phyloP scores from a whole-genome alignment of 2,329 filamentous ascomycete species.

The Pleoardoris graminearum region DNA sequence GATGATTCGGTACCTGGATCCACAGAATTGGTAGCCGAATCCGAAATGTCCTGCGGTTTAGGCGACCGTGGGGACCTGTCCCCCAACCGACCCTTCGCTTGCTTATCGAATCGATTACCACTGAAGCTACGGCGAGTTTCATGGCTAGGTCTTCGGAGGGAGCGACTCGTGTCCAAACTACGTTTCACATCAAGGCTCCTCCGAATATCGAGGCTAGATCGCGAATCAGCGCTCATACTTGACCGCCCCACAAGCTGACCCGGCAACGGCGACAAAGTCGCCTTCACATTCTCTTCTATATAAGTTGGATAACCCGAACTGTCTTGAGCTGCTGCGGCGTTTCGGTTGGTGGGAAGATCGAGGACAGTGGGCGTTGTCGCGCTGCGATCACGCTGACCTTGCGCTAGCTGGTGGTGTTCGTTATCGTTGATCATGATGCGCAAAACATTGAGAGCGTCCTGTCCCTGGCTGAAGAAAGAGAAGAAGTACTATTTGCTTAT shows the following conservation, averaged over 20 bases:
- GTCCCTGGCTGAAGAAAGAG: constrained; percentile 86
- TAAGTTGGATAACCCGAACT: constrained; percentile 29
- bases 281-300: constrained; percentile 47
- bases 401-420: constrained; percentile 43
- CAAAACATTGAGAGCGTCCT: constrained; percentile 79
- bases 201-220: constrained; percentile 45
- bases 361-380: constrained; percentile 19
- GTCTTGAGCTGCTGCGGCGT: constrained; percentile 16
- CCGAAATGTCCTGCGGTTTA: constrained; percentile 66
- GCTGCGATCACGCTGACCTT: constrained; percentile 13
- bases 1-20: constrained; percentile 75
- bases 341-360: constrained; percentile 14
- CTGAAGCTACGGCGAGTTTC: constrained; percentile 64
- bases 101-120: constrained; percentile 57
- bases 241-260: constrained; percentile 35
- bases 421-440: constrained; percentile 71
- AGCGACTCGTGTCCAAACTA: constrained; percentile 54
- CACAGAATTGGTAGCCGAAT: constrained; percentile 74
- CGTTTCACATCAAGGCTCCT: constrained; percentile 48
- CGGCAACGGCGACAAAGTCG: constrained; percentile 50
- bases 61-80: constrained; percentile 55
- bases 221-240: constrained; percentile 50
- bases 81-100: constrained; percentile 53
- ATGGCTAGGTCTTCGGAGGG: constrained; percentile 50
- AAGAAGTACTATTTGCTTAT: constrained; percentile 77